These are phyloP conservation scores for Claviceps capensis DNA, from an alignment of 2,329 filamentous ascomycete species.

Conservation along the genomic window DNA sequence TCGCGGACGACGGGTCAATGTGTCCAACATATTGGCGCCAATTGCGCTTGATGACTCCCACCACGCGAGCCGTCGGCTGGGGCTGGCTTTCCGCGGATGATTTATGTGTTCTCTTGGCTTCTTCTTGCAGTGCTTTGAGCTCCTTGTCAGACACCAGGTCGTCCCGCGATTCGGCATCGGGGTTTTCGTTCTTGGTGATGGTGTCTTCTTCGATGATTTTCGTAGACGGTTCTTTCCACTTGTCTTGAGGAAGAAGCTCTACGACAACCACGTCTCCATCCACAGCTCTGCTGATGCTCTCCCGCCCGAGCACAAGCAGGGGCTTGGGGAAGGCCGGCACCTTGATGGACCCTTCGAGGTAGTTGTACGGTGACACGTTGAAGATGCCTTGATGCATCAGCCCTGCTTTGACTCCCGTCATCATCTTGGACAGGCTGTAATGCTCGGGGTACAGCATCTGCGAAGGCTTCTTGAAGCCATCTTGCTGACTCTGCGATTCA, in stretches of 20 bases:
- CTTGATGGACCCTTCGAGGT: constrained; percentile 83
- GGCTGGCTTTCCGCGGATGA: constrained; percentile 61
- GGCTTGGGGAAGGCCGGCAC: constrained; percentile 83
- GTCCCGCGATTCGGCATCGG: constrained; percentile 63
- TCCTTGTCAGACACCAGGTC: constrained; percentile 83
- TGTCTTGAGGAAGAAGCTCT: constrained; percentile 81
- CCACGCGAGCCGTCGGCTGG: constrained; percentile 83
- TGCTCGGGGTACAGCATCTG: constrained; percentile 82
- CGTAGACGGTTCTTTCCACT: constrained; percentile 92
- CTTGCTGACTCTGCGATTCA: constrained; percentile 56
- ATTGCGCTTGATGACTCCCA: constrained; percentile 87
- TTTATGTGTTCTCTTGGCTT: constrained; percentile 74
- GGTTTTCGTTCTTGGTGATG: constrained; percentile 84
- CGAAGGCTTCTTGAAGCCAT: constrained; percentile 40
- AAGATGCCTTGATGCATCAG: constrained; percentile 89
- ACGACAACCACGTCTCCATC: constrained; percentile 89
- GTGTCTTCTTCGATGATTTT: constrained; percentile 93
- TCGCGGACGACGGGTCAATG: constrained; percentile 75
- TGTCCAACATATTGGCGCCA: constrained; percentile 98
- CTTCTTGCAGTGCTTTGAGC: constrained; percentile 74
- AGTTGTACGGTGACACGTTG: constrained; percentile 96
- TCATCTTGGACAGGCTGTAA: constrained; percentile 77
- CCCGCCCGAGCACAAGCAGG: constrained; percentile 75
- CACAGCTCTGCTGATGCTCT: constrained; percentile 90
- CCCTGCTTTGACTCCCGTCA: constrained; percentile 81